Conservation (phyloP, 2,329 filamentous ascomycete genomes). For the Fusarium coffeatum region DNA sequence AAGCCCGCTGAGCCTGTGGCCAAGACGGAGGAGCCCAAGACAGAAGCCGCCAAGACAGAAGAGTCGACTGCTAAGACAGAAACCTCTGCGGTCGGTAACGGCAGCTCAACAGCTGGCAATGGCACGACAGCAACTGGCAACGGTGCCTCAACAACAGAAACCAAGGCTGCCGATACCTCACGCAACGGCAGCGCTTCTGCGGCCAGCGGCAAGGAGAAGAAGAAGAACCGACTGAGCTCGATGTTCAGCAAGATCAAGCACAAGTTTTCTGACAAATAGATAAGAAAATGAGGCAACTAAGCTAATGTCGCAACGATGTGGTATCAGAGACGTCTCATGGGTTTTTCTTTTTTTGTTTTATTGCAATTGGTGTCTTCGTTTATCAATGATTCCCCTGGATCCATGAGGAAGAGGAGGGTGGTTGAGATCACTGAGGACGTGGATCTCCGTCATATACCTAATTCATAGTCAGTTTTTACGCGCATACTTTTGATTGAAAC, state of each 20-base stretch:
- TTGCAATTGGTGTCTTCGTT: conserved; percentile 53
- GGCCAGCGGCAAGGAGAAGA: conserved; percentile 67
- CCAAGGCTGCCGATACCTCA: conserved; percentile 39
- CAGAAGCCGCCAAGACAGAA: conserved; percentile 16
- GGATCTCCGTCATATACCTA: conserved; percentile 53
- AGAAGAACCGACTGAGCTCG: conserved; percentile 73
- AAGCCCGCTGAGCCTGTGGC: conserved; percentile 10
- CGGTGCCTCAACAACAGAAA: conserved; percentile 40
- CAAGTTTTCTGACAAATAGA: conserved; percentile 55
- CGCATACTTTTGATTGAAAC: conserved; percentile 43
- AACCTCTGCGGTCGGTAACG: conserved; percentile 37
- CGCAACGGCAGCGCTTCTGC: conserved; percentile 33
- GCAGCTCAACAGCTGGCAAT: conserved; percentile 33
- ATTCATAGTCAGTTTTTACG: conserved; percentile 50
- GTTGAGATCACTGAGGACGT: conserved; percentile 46
- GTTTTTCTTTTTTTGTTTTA: conserved; percentile 45
- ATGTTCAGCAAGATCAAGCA: conserved; percentile 70
- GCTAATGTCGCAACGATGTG: conserved; percentile 44
- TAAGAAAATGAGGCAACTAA: conserved; percentile 31
- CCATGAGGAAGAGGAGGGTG: conserved; percentile 49
- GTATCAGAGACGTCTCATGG: conserved; percentile 41
- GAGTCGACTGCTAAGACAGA: conserved; percentile 30
- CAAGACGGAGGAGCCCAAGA: conserved; percentile 19
- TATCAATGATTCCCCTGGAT: conserved; percentile 57
- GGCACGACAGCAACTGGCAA: conserved; percentile 31